phyloP scores from a whole-genome alignment of 2,329 filamentous ascomycete species.

The Fusarium vanettenii region DNA sequence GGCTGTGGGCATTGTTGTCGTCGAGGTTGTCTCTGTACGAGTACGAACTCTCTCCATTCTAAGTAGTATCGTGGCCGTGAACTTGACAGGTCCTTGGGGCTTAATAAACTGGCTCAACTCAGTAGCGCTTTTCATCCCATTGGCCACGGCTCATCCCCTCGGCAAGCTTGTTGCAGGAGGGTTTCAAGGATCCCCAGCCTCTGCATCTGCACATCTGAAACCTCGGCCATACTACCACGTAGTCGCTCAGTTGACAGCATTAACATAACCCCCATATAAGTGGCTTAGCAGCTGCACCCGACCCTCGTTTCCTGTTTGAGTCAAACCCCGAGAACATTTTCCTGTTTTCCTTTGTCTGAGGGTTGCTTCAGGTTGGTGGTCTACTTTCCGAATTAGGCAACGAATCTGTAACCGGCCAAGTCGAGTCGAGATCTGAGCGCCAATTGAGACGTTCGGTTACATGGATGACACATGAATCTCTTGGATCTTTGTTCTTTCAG shows the following conservation, averaged over 20 bases:
- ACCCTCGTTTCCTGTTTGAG: conserved; percentile 4
- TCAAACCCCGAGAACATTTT: conserved; percentile 2
- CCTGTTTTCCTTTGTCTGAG: conserved; percentile 10
- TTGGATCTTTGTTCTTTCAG: background rate
- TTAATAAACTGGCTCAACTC: background rate
- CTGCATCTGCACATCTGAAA: background rate
- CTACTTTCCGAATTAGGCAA: conserved; percentile 30
- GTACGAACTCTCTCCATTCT: background rate
- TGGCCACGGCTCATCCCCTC: background rate
- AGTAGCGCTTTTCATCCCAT: background rate
- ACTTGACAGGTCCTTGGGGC: background rate
- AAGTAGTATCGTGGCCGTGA: background rate
- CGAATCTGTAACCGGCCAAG: conserved; percentile 21
- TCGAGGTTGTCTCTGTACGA: background rate
- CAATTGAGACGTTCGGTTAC: conserved; percentile 36
- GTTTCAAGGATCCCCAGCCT: conserved; percentile 33
- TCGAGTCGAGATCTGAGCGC: conserved; percentile 26
- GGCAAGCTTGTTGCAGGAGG: background rate
- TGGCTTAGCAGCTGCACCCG: background rate
- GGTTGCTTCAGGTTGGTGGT: conserved; percentile 14
- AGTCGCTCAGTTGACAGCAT: background rate
- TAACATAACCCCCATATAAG: background rate
- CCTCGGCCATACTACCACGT: background rate
- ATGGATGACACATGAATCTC: background rate
- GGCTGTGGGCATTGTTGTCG: background rate